Evolutionary conservation across 73 alveolate genomes (phyloP).

Genomic region (Tetrahymena elliotti): DNA sequence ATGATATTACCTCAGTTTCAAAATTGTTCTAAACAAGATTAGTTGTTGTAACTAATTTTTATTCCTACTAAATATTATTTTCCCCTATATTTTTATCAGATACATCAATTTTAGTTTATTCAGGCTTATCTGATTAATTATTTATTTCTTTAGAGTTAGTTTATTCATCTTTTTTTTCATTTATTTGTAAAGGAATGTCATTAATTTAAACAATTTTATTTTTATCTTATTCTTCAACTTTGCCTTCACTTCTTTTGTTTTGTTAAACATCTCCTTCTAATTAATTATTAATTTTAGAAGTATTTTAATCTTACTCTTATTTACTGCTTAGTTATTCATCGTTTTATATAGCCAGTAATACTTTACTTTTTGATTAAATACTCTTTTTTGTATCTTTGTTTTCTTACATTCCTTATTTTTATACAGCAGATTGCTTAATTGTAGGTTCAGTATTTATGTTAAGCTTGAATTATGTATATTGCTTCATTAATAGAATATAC

Average conservation of each 20-base stretch:
- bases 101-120: too few relatives aligned
- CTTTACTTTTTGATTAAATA: too few relatives aligned
- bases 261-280: neutral
- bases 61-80: neutral
- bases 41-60: neutral
- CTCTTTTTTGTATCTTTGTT: too few relatives aligned
- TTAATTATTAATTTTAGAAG: neutral
- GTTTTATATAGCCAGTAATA: neutral
- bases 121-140: neutral
- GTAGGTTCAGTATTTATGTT: neutral
- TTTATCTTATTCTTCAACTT: neutral
- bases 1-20: neutral
- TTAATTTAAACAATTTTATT: neutral
- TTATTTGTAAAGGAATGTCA: neutral
- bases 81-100: neutral
- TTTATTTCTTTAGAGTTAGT: neutral
- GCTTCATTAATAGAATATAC: neutral
- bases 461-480: neutral
- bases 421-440: neutral
- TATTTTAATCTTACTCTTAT: neutral
- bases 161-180: neutral
- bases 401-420: neutral
- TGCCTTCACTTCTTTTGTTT: neutral
- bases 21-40: neutral
- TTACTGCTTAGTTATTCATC: neutral